phyloP scores from a whole-genome alignment of 176 grass and related monocot genomes.

The Coix lacrymajobi region DNA sequence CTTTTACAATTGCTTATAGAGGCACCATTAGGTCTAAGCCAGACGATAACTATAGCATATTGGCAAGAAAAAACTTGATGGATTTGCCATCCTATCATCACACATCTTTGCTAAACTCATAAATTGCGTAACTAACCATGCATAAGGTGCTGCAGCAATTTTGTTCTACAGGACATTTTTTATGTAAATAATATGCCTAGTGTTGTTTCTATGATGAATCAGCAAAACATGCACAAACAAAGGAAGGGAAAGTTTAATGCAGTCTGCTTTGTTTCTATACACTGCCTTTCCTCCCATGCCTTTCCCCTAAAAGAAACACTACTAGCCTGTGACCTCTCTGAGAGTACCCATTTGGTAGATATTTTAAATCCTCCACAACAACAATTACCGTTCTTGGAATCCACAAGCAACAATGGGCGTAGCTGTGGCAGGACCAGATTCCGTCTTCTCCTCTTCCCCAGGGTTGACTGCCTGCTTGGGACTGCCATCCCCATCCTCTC shows the following conservation, averaged over 20 bases:
- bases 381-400: constrained; percentile 70
- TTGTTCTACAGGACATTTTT: neutral
- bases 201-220: neutral
- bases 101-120: neutral
- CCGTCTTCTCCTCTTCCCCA: constrained; percentile 35
- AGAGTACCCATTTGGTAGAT: constrained; percentile 3
- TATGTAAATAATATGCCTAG: neutral
- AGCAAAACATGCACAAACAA: neutral
- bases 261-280: constrained; percentile 17
- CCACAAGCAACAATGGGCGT: constrained; percentile 40
- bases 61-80: neutral
- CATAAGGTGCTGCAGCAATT: neutral
- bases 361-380: neutral
- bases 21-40: constrained; percentile 12
- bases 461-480: constrained; percentile 46
- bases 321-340: neutral
- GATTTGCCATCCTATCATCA: neutral
- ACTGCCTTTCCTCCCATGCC: neutral
- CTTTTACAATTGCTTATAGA: constrained; percentile 22
- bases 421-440: constrained; percentile 28
- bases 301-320: constrained; percentile 36
- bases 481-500: constrained; percentile 3
- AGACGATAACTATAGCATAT: neutral
- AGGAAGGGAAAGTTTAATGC: neutral
- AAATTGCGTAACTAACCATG: neutral